Conservation (phyloP, 78 protist genomes). For the Creolimax fragrantissima region DNA sequence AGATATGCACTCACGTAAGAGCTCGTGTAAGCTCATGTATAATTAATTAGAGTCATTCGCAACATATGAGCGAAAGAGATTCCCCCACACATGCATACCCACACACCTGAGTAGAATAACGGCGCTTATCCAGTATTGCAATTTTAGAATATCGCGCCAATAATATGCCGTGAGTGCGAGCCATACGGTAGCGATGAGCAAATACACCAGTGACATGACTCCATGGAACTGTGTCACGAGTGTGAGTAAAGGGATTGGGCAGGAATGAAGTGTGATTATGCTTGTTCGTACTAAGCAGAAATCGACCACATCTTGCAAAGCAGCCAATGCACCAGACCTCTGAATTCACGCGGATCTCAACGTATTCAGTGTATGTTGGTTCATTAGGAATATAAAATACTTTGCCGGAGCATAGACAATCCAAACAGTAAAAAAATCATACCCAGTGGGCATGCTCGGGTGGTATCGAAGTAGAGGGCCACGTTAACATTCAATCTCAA, state of each 20-base stretch:
- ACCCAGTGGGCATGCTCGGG: background rate
- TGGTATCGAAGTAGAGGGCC: background rate
- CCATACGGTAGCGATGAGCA: background rate
- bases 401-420: background rate
- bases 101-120: background rate
- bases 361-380: background rate
- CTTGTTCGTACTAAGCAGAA: too few relatives aligned
- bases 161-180: background rate
- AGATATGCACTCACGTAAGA: background rate
- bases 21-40: background rate
- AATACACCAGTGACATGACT: background rate
- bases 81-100: too few relatives aligned
- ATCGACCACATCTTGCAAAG: background rate
- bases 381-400: background rate
- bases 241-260: background rate
- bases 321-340: background rate
- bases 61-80: too few relatives aligned
- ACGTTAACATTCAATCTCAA: background rate
- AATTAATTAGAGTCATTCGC: background rate
- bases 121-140: background rate
- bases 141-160: background rate
- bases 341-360: background rate
- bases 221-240: conserved; percentile 5
- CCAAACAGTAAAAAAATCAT: background rate
- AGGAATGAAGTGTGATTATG: too few relatives aligned